Evolutionary conservation across 2,329 filamentous ascomycete genomes (phyloP), one percentile per base, ranked within the genome.

Genomic region (Epichloe hybrida): DNA sequence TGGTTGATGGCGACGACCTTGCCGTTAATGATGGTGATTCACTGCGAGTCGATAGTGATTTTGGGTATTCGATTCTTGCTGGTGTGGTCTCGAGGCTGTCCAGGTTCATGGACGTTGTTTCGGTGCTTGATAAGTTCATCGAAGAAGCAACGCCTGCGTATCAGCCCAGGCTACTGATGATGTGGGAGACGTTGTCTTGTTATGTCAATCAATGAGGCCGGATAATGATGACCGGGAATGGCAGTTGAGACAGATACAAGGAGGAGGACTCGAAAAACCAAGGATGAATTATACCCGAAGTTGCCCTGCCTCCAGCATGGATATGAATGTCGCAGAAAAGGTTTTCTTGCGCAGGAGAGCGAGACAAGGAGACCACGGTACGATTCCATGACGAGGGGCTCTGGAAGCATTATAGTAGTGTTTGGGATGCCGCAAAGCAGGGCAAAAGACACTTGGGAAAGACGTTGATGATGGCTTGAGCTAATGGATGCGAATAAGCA

Each of bases 1-100:
- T 53, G 35, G 57, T 49, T 34, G 55, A 55, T 20, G 58, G 52
- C 17, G 53, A 50, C 38, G 54, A 53, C 40, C 53, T 57, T 44
- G 53, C 51, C 27, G 55, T 51, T 53, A 49, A 50, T 53, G 50
- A 50, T n/a, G 49, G 31, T 5, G 50, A 49, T 23, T 31, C 41
- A 41, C 49, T 51, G 54, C 41, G 50, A 36, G 23, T 27, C 35
- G 20, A 34, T 37, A 47, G 11, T 42, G 45, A 15, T 40, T 27
- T 42, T 37, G 27, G 37, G 6, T 23, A 37, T n/a, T 50, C 47
- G 46, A 13, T 45, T 40, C 35, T 23, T n/a, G 41, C 12, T 12
- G 46, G 23, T 12, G n/a, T 37, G 34, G 46, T 47, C 17, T 50
- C 17, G 35, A 46, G 40, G 3, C 23, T 46, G 41, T 51, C 39